Evolutionary conservation across 1,284 basidiomycete species (phyloP).

Genomic region (Malassezia furfur): DNA sequence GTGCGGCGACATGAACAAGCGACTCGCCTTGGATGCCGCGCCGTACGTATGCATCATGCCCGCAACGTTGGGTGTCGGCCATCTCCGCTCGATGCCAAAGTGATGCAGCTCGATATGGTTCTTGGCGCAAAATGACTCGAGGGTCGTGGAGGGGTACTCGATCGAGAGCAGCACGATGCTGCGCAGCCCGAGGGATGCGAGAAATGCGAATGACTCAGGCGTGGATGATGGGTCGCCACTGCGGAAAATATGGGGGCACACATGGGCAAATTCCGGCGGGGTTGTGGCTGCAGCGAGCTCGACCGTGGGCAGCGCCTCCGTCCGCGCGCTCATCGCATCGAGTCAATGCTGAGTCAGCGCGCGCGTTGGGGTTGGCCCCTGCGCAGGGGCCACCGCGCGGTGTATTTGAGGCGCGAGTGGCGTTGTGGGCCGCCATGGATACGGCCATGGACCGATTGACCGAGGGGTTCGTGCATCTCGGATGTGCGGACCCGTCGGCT

Average conservation of each 20-base stretch:
- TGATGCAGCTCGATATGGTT: slow-evolving; percentile 29
- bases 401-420: not conserved
- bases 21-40: slow-evolving; percentile 3
- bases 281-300: slow-evolving; percentile 19
- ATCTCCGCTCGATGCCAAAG: slow-evolving; percentile 27
- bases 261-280: slow-evolving; percentile 29
- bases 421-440: not conserved
- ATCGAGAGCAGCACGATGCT: slow-evolving; percentile 38
- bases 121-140: slow-evolving; percentile 23
- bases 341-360: not conserved
- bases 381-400: not conserved
- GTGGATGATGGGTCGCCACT: slow-evolving; percentile 19
- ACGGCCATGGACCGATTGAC: not conserved
- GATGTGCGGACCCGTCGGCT: not conserved
- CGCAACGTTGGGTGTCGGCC: slow-evolving; percentile 12
- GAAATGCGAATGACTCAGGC: slow-evolving; percentile 23
- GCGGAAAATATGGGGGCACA: slow-evolving; percentile 38
- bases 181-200: slow-evolving; percentile 25
- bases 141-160: slow-evolving; percentile 28
- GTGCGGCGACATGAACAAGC: slow-evolving; percentile 10
- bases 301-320: not conserved
- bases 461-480: not conserved
- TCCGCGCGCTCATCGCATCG: not conserved
- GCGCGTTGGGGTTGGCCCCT: not conserved
- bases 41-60: slow-evolving; percentile 12